phyloP scores from a whole-genome alignment of 805 yeast genomes.

The Candida insectorum region DNA sequence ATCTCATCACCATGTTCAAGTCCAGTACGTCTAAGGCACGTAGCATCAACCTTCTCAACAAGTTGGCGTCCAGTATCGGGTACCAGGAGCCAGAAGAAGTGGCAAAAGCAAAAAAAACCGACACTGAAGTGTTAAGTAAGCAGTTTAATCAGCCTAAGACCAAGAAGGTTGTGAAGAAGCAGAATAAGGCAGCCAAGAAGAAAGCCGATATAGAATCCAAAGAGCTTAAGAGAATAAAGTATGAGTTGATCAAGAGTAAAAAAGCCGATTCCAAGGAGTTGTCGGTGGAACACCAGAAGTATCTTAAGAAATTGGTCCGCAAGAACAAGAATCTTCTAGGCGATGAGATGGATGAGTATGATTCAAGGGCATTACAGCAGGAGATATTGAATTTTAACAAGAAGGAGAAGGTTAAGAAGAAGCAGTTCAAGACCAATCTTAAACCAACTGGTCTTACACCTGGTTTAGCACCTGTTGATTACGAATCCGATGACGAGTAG shows the following conservation, averaged over 20 bases:
- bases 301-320: conserved; percentile 33
- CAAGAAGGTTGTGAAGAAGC: conserved; percentile 19
- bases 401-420: conserved; percentile 19
- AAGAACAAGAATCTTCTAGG: conserved; percentile 29
- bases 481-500: conserved; percentile 32
- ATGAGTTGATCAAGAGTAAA: conserved; percentile 36
- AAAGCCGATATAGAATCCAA: conserved; percentile 25
- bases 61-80: conserved; percentile 17
- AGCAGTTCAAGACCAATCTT: conserved; percentile 24
- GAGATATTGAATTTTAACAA: conserved; percentile 29
- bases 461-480: conserved; percentile 81
- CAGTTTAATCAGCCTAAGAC: conserved; percentile 13
- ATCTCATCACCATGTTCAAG: conserved; percentile 18
- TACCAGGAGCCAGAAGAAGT: not conserved
- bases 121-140: conserved; percentile 18
- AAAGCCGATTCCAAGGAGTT: conserved; percentile 15
- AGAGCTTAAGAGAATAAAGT: conserved; percentile 34
- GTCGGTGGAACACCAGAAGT: conserved; percentile 33
- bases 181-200: conserved; percentile 25
- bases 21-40: conserved; percentile 29
- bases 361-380: conserved; percentile 17
- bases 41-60: conserved; percentile 40
- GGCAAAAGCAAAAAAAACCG: conserved; percentile 1
- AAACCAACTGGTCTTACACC: conserved; percentile 67
- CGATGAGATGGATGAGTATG: conserved; percentile 17